phyloP scores from a whole-genome alignment of 257 asterid genomes.

The Solanum tacnaense region DNA sequence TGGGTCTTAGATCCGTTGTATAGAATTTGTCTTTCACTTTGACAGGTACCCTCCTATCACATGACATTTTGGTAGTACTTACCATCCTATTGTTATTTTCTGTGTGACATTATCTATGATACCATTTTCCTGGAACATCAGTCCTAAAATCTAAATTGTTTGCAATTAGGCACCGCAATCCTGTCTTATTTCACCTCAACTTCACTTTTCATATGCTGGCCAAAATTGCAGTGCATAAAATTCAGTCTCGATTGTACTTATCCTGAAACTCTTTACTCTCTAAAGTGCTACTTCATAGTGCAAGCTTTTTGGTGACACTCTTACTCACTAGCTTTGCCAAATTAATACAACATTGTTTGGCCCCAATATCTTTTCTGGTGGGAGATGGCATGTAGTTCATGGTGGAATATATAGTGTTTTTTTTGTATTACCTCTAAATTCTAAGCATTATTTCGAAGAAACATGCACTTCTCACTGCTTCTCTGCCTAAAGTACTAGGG shows the following conservation, averaged over 20 bases:
- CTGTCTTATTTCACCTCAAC: neutral
- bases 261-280: neutral
- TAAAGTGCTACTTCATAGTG: neutral
- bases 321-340: neutral
- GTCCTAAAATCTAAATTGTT: neutral
- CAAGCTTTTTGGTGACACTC: neutral
- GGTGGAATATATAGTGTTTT: neutral
- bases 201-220: neutral
- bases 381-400: neutral
- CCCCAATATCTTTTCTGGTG: neutral
- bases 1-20: neutral
- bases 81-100: neutral
- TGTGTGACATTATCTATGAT: neutral
- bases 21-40: neutral
- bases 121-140: neutral
- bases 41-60: neutral
- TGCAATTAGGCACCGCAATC: neutral
- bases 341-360: neutral
- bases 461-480: neutral
- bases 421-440: neutral
- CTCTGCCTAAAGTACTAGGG: neutral
- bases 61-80: neutral
- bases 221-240: neutral
- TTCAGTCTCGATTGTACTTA: neutral
- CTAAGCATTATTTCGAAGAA: neutral